These are phyloP conservation scores for Rossbeevera mucosa DNA, from an alignment of 768 basidiomycete species.

Conservation along the genomic window DNA sequence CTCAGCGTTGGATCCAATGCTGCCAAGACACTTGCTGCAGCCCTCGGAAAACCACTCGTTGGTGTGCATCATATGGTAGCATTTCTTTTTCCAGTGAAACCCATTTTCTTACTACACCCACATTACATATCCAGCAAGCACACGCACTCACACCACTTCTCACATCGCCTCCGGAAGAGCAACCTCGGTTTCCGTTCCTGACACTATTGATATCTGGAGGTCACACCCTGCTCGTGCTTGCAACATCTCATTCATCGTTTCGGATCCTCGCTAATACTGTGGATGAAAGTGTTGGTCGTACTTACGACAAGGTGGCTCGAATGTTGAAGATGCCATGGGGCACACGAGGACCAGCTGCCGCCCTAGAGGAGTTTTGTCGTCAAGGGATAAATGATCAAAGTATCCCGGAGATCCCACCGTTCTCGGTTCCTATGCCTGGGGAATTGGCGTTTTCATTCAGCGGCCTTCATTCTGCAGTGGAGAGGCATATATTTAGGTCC, in stretches of 20 bases:
- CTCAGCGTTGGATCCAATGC: constrained; percentile 75
- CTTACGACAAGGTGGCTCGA: constrained; percentile 80
- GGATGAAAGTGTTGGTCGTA: constrained; percentile 73
- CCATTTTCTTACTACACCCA: background rate
- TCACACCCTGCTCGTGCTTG: constrained; percentile 85
- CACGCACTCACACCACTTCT: constrained; percentile 82
- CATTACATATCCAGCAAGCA: constrained; percentile 71
- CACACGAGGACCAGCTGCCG: constrained; percentile 66
- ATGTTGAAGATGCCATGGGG: constrained; percentile 64
- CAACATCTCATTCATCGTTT: constrained; percentile 53
- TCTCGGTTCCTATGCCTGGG: background rate
- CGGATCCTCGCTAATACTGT: constrained; percentile 66
- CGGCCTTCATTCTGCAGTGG: constrained; percentile 68
- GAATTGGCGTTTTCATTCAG: constrained; percentile 56
- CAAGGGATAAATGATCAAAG: constrained; percentile 18
- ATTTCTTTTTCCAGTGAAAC: constrained; percentile 6
- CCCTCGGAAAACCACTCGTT: constrained; percentile 70
- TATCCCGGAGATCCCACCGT: constrained; percentile 34
- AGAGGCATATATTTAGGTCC: constrained; percentile 47
- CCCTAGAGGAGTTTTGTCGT: constrained; percentile 68
- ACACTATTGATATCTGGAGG: constrained; percentile 90
- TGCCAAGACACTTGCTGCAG: constrained; percentile 82
- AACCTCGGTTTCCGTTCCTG: constrained; percentile 78
- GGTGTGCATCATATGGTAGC: constrained; percentile 94
- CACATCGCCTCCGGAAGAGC: constrained; percentile 42